Base-by-base conservation (phyloP, 2,329 filamentous ascomycete genomes). In the Biscogniauxia marginata region DNA sequence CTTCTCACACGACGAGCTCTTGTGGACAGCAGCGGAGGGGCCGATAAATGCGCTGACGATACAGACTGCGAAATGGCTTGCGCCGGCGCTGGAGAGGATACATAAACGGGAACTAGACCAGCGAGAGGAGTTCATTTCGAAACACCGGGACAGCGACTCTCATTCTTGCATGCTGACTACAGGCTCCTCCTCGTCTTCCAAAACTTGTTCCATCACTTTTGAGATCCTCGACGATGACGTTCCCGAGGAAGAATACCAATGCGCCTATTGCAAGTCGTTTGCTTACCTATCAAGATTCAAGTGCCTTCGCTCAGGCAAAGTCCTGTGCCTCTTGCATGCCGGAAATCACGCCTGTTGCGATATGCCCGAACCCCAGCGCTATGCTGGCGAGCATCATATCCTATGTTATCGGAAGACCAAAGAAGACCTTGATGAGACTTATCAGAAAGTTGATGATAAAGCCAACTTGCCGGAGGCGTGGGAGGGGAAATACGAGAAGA, bases 1-100 rank as follows among this genome's bases (percentile, higher is more conserved):
- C 72, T 99, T 99, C 72, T 98, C 93, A 0, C 95, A 99, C 63
- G 95, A 99, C 66, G 95, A 99, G 71, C 77, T 99, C 20, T 79
- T 99, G 3, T 87, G 96, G 77, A 97, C 93, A 2, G 95, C 95
- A 7, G 91, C 93, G 6, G 86, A 91, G 62, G 88, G 85, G 65
- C 87, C 92, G 63, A 83, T 86, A 2, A 86, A 85, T 25, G 77
- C 78, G 2, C 71, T 87, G 49, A 85, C 82, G 0, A 98, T 99
- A 55, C 90, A 91, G 65, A 97, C 91, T 2, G 91, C 95, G 1
- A 96, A 95, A 74, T 99, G 95, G 95, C 81, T 99, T 16, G 90
- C 89, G 2, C 93, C 93, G 0, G 95, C 95, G 1, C 76, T 99
- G 20, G 84, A 91, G 51, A 84, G 90, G 49, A 89, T 96, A 67